phyloP scores from a whole-genome alignment of 177 flowering plant species.

The Vitis hybrid region DNA sequence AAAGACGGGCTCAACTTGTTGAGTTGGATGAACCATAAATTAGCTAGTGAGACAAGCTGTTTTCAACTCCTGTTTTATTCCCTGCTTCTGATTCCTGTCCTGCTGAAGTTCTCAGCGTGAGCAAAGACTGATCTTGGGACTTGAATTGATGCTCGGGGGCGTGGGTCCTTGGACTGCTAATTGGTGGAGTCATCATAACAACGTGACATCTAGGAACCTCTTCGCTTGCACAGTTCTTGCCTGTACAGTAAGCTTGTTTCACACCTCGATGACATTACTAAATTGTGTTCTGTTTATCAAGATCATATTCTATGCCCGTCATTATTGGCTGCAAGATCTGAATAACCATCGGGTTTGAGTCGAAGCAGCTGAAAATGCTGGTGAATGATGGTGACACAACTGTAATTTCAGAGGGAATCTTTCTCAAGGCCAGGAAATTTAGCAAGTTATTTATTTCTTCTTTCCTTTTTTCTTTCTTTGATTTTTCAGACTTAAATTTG shows the following conservation, averaged over 20 bases:
- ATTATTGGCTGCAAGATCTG: conserved; percentile 4
- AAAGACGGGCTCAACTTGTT: conserved; percentile 81
- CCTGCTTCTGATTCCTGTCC: neutral
- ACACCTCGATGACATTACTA: neutral
- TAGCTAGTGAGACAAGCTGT: neutral
- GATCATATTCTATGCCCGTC: neutral
- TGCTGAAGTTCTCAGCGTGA: neutral
- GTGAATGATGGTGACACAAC: neutral
- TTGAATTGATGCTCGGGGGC: neutral
- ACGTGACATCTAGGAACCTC: neutral
- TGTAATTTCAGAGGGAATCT: neutral
- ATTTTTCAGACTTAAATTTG: too few relatives aligned
- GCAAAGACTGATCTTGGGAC: neutral
- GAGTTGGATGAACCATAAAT: conserved; percentile 70
- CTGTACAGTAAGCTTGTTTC: conserved; percentile 12
- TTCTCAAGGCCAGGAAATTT: neutral
- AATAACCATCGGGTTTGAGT: neutral
- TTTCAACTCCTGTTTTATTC: conserved; percentile 1
- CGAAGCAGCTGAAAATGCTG: neutral
- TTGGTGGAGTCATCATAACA: neutral
- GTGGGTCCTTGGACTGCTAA: neutral
- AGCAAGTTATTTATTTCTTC: neutral
- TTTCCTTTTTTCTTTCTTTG: too few relatives aligned
- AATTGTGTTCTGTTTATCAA: neutral
- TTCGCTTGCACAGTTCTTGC: conserved; percentile 8